phyloP scores from a whole-genome alignment of 305 asterid species.

The Caryopteris hybrid region DNA sequence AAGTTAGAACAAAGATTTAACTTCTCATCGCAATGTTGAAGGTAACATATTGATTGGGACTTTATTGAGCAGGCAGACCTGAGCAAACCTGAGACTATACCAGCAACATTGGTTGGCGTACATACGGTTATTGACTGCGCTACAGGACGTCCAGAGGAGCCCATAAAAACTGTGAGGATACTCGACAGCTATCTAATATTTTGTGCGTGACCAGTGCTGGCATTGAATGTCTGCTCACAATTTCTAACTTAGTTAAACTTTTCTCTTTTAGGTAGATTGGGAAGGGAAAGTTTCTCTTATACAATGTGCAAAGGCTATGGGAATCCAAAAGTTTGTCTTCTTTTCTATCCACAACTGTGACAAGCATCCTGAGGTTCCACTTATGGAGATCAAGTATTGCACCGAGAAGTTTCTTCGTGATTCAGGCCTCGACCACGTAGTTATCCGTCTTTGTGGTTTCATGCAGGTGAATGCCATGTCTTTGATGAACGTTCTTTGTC shows the following conservation, averaged over 20 bases:
- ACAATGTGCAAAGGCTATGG: slow-evolving; percentile 99
- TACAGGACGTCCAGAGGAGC: slow-evolving; percentile 98
- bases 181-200: background rate
- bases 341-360: slow-evolving; percentile 96
- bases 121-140: slow-evolving; percentile 98
- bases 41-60: slow-evolving; percentile 15
- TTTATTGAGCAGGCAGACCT: slow-evolving; percentile 78
- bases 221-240: background rate
- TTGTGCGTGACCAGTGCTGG: background rate
- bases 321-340: slow-evolving; percentile 81
- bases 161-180: slow-evolving; percentile 77
- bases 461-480: slow-evolving; percentile 68
- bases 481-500: background rate
- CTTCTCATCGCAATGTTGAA: background rate
- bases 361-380: slow-evolving; percentile 97
- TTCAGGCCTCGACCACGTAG: slow-evolving; percentile 72
- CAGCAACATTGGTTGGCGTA: slow-evolving; percentile 88
- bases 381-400: slow-evolving; percentile 95
- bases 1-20: background rate
- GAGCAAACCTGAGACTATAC: slow-evolving; percentile 92
- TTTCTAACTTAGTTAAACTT: slow-evolving; percentile 20
- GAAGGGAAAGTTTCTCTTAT: slow-evolving; percentile 98
- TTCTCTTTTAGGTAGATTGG: slow-evolving; percentile 92
- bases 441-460: slow-evolving; percentile 87
- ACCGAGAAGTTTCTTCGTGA: slow-evolving; percentile 86